Conservation (phyloP, 352 stramenopile genomes). For the Phytophthora macrochlamydospora region DNA sequence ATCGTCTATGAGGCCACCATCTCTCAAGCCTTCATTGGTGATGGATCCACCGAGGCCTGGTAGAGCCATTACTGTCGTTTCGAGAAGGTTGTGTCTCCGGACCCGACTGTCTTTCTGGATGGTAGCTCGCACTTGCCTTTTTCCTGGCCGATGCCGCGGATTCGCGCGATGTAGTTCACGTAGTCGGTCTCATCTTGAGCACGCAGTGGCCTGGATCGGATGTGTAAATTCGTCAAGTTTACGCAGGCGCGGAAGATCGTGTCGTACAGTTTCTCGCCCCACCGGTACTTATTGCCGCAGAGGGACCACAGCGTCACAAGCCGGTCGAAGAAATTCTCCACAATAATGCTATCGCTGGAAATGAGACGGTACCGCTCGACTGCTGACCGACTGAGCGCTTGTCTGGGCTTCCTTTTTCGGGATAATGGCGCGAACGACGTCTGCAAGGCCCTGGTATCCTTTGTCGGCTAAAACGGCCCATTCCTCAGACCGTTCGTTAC, state of each 20-base stretch:
- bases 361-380: background rate
- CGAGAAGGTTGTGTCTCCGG: too few species aligned
- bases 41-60: too few species aligned
- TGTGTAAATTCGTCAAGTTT: background rate
- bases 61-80: too few species aligned
- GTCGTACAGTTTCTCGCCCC: background rate
- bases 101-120: too few species aligned
- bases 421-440: background rate
- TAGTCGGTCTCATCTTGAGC: background rate
- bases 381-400: background rate
- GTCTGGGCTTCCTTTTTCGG: conserved; percentile 3
- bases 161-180: background rate
- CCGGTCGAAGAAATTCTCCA: conserved; percentile 1
- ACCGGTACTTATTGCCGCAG: background rate
- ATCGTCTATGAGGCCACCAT: too few species aligned
- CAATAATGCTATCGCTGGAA: conserved; percentile 3
- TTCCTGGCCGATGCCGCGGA: background rate
- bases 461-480: conserved; percentile 4
- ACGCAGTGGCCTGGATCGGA: background rate
- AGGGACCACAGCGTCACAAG: background rate
- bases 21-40: too few species aligned
- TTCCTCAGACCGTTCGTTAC: background rate
- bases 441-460: background rate
- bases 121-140: background rate
- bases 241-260: background rate